Conservation (phyloP, 116 monocot genomes). For the Zostera marina region DNA sequence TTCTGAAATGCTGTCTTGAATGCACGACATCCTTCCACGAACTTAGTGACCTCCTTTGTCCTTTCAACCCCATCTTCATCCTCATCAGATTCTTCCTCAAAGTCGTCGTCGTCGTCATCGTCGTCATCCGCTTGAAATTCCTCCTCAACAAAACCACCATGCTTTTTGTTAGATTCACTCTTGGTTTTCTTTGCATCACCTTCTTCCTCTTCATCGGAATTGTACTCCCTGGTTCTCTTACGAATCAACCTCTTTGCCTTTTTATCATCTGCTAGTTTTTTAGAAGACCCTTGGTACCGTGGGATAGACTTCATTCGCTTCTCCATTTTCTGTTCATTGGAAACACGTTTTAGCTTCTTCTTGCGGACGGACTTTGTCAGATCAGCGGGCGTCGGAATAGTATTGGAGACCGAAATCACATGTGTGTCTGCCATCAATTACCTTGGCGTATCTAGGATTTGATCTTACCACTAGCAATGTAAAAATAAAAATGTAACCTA, state of each 20-base stretch:
- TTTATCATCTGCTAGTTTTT: conserved; percentile 1
- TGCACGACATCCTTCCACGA: conserved; percentile 53
- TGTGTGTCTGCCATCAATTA: background rate
- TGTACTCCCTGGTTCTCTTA: conserved; percentile 9
- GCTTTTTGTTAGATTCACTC: conserved; percentile 1
- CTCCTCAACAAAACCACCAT: conserved; percentile 5
- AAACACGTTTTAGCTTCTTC: conserved; percentile 3
- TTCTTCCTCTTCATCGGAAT: conserved; percentile 2
- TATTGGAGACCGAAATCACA: background rate
- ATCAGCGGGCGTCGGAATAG: background rate
- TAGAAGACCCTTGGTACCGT: background rate
- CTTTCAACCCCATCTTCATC: conserved; percentile 12
- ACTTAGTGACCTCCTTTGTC: conserved; percentile 31
- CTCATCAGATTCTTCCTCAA: conserved; percentile 14
- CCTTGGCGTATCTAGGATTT: background rate
- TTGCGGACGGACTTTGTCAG: background rate
- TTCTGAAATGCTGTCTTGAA: conserved; percentile 65
- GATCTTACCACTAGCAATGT: too few species aligned
- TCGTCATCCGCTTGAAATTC: background rate
- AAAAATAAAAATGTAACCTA: too few species aligned
- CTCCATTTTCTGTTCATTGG: background rate
- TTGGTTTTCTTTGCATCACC: background rate
- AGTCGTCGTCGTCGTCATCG: conserved; percentile 7
- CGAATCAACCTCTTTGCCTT: conserved; percentile 11
- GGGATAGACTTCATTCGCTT: conserved; percentile 2